Conservation (phyloP, 2,329 filamentous ascomycete genomes). For the Colletotrichum simmondsii region DNA sequence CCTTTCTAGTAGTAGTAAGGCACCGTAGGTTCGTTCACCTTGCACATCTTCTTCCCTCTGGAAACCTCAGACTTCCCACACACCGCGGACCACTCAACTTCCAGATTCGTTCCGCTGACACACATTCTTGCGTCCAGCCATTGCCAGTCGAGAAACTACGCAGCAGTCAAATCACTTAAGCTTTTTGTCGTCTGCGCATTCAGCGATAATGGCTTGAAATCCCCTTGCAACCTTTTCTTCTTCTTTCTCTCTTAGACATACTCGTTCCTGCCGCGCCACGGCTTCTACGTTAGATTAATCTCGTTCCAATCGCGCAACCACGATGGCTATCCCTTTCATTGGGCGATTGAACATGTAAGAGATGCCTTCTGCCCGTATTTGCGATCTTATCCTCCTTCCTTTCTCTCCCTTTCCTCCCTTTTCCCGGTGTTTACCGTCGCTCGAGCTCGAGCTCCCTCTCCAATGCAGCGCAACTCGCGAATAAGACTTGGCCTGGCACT, state of each 20-base stretch:
- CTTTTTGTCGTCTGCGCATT: conserved; percentile 17
- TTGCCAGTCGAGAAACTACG: background rate
- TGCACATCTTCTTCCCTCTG: background rate
- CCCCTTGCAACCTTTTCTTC: conserved; percentile 15
- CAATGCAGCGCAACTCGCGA: conserved; percentile 16
- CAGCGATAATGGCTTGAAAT: conserved; percentile 23
- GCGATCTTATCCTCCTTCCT: background rate
- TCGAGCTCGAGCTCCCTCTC: conserved; percentile 15
- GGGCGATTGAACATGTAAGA: conserved; percentile 64
- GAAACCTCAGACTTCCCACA: conserved; percentile 9
- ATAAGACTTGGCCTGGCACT: conserved; percentile 18
- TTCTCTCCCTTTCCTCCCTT: conserved; percentile 4
- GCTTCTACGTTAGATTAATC: conserved; percentile 8
- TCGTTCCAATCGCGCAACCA: conserved; percentile 37
- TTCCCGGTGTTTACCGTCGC: background rate
- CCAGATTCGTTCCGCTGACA: conserved; percentile 27
- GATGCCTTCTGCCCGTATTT: background rate
- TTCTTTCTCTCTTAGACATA: conserved; percentile 23
- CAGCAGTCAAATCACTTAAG: conserved; percentile 12
- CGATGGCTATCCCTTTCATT: conserved; percentile 64
- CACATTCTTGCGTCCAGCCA: conserved; percentile 16
- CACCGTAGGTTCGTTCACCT: no score
- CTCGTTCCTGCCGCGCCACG: conserved; percentile 27
- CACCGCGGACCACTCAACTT: conserved; percentile 27
- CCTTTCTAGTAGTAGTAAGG: no score